Base-by-base conservation (phyloP, 768 basidiomycete genomes). In the Gautieria morchelliformis region DNA sequence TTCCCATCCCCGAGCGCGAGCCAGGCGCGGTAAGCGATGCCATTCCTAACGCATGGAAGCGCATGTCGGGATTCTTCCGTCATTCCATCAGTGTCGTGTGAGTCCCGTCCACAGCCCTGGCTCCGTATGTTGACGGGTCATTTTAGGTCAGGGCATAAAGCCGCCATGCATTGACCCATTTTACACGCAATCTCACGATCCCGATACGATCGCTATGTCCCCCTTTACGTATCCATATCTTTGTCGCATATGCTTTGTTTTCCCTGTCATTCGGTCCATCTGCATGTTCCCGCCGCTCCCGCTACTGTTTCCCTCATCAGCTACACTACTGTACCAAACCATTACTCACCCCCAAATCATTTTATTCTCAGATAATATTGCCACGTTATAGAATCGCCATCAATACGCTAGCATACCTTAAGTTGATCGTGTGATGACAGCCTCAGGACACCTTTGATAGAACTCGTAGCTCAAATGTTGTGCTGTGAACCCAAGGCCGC, bases 1-100 rank as follows among this genome's bases (percentile, higher is more conserved):
- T 57, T 27, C 30, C 56, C 20, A 50, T 49, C 20, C 39, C 37
- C 11, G 51, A 52, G 15, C 37, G 33, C 35, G 11, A 10, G 9
- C 8, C 35, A 9, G 10, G 2, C 35, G 8, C 55, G 30, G 27
- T 24, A 33, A 6, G 35, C 15, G 41, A 45, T 9, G 5, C 19
- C 17, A 20, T 19, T 33, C 42, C 56, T 19, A 46, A 35, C 12
- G 32, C 24, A 0, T 57, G 56, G 56, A 57, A 50, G 39, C 20
- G 46, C 20, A 30, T 57, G 56, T 33, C 37, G 6, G 56, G 56
- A 22, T 57, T 57, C 45, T 57, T 57, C 24, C 30, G 56, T 19
- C 30, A 47, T 20, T 57, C 56, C 24, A 50, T 57, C 7, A 50
- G 48, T 20, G 33, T 57, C 32, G 56, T 57, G 56, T 57, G 47